Conservation (phyloP, 768 basidiomycete genomes). For the Hygrocybe punicea region DNA sequence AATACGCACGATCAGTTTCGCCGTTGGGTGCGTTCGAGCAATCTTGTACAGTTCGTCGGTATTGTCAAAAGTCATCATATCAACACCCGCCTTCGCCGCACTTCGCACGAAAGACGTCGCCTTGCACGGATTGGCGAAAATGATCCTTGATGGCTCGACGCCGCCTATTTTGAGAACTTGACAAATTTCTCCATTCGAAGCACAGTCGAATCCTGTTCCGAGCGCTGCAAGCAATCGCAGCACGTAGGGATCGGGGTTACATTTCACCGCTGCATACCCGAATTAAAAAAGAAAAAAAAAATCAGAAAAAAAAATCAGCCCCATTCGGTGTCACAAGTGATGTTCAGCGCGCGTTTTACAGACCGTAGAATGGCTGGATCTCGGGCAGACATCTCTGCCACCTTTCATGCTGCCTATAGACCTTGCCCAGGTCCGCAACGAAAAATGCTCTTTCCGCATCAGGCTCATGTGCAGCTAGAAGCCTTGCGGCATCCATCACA, state of each 20-base stretch:
- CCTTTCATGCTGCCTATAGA: conserved; percentile 79
- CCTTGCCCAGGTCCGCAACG: conserved; percentile 86
- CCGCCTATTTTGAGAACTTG: conserved; percentile 72
- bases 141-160: conserved; percentile 76
- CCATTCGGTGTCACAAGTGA: too few relatives aligned
- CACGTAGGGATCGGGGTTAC: conserved; percentile 96
- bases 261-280: conserved; percentile 85
- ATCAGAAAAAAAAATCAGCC: conserved; percentile 21
- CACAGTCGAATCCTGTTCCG: conserved; percentile 95
- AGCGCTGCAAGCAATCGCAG: conserved; percentile 85
- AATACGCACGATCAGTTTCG: conserved; percentile 89
- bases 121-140: conserved; percentile 99
- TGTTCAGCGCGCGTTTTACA: conserved; percentile 27
- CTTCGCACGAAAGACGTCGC: conserved; percentile 88
- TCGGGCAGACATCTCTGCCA: conserved; percentile 78
- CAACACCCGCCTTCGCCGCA: conserved; percentile 74
- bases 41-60: conserved; percentile 94
- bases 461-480: conserved; percentile 49
- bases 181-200: conserved; percentile 89
- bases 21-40: conserved; percentile 70
- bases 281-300: conserved; percentile 18
- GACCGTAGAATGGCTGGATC: conserved; percentile 93
- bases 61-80: conserved; percentile 98
- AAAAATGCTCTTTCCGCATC: conserved; percentile 95
- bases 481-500: conserved; percentile 61